Base-by-base conservation (phyloP, 257 asterid genomes). In the Scutellaria baicalensis region DNA sequence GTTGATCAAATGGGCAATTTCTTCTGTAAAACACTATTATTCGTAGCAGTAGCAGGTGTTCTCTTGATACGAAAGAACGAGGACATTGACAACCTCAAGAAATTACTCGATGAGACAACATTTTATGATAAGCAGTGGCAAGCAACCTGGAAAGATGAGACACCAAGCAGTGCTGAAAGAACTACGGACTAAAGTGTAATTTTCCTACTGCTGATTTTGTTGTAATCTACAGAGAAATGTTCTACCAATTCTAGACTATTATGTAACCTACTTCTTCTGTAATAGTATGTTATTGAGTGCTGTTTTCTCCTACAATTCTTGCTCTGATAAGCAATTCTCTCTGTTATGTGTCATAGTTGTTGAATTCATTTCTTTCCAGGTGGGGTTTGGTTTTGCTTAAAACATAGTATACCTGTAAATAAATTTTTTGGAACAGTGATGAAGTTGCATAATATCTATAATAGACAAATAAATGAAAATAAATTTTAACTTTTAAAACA, bases 1-100 rank as follows among this genome's bases (percentile, higher is more conserved):
- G 99, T 94, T 1, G 97, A 91, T 69, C 99, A 94, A 83, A 91
- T 84, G 97, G 78, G 96, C 68, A 94, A 91, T 84, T 94, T 94
- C 89, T 85, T 91, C 77, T 94, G 99, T 70, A 91, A 94, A 81
- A 85, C 91, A 2, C 79, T 91, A 11, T 69, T 94, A 48, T 85
- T 94, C 60, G 75, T 91, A 50, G 93, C 97, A 20, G 93, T 94
- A 20, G 85, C 52, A 4, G 97, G 97, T 39, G 97, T 94, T 14
- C 95, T 91, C 54, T 78, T 91, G 50, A 78, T 94, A 76, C 75
- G 97, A 52, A 91, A 94, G 92, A 94, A 94, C 2, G 97, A 91
- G 71, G 99, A 91, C 77, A 14, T 89, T 27, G 96, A 91, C 40
- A 89, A 71, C 0, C 56, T 94, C 51, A 91, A 91, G 81, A 91